Base-by-base conservation (phyloP, 192 early-diverging fungal genomes). In the Backusella morwellensis region DNA sequence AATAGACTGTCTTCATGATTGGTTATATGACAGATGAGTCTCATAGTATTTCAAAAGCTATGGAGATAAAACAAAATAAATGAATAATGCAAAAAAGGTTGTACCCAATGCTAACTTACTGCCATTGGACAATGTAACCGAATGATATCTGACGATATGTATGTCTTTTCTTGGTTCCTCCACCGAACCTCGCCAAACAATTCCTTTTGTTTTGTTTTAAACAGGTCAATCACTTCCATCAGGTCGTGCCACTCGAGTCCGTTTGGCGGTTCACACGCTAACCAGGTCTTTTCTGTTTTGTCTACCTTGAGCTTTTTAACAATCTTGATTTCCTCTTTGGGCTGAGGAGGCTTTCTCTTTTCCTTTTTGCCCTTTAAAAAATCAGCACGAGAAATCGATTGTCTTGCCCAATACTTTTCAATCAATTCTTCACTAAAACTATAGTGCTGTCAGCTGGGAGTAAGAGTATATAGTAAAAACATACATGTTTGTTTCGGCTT, bases 401-500 rank as follows among this genome's bases (percentile, higher is more conserved):
- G n/a, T 21, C 21, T 21, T 26, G 70, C 29, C 70, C 70, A 72
- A 44, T 72, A 72, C 0, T 47, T 29, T 7, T 41, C 15, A 21
- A 42, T 29, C 2, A 72, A 26, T 4, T 36, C 40, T 32, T 72
- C 32, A 36, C 36, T 44, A 5, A 72, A 72, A 15, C 70, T 72
- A 44, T 29, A 42, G 5, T 4, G n/a, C 2, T 38, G 7, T 21
- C 21, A 44, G n/a, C 11, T 12, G 17, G 11, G 14, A 29, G 8
- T 5, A 35, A 15, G 12, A 8, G 21, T 42, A 32, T 42, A 32
- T 14, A 72, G 42, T 15, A 50, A 29, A 72, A 26, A 72, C 70
- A 26, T 6, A 72, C 70, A 72, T 72, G 29, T 72, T 72, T 23
- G 7, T 42, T 72, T 72, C 70, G 9, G 26, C 29, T 72, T 72